Evolutionary conservation across 2,329 filamentous ascomycete species (phyloP).

Genomic region (Zymoseptoria tritici): DNA sequence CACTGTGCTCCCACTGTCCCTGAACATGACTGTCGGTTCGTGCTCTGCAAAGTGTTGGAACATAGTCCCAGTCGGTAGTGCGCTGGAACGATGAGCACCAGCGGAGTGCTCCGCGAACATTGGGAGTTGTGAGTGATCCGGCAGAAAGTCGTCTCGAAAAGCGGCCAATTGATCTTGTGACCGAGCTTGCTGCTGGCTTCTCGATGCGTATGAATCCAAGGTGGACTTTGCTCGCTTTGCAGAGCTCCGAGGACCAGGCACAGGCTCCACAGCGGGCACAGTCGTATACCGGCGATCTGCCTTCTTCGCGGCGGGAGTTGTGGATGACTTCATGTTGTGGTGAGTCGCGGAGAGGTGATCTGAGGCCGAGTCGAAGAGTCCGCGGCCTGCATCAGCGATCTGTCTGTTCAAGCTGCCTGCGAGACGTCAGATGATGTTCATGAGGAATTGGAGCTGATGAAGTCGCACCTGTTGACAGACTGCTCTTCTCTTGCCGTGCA

Average conservation of each 20-base stretch:
- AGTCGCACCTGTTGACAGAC: constrained; percentile 10
- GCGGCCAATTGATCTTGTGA: constrained; percentile 7
- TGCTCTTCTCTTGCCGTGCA: constrained; percentile 7
- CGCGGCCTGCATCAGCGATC: constrained; percentile 19
- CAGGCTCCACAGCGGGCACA: constrained; percentile 1
- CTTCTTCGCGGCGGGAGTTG: constrained; percentile 13
- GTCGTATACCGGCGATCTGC: constrained; percentile 17
- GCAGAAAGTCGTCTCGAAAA: constrained; percentile 10
- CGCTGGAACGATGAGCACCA: constrained; percentile 15
- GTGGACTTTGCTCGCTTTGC: constrained; percentile 18
- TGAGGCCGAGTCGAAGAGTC: constrained; percentile 15
- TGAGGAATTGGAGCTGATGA: not conserved
- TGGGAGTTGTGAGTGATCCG: constrained; percentile 10
- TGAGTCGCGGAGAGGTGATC: constrained; percentile 5
- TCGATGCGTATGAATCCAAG: constrained; percentile 15
- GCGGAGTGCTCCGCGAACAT: constrained; percentile 17
- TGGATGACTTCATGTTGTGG: constrained; percentile 5
- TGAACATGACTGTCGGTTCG: constrained; percentile 35
- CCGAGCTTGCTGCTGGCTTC: not conserved
- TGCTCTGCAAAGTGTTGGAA: constrained; percentile 32
- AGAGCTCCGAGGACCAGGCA: constrained; percentile 1
- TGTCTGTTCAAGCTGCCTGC: constrained; percentile 17
- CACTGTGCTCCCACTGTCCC: constrained; percentile 36
- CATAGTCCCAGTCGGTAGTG: constrained; percentile 28
- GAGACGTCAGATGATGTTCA: constrained; percentile 1